Evolutionary conservation across 163 green algal genomes (phyloP), one percentile per base, ranked within the genome.

Genomic region (Coccomyxa subellipsoidea): DNA sequence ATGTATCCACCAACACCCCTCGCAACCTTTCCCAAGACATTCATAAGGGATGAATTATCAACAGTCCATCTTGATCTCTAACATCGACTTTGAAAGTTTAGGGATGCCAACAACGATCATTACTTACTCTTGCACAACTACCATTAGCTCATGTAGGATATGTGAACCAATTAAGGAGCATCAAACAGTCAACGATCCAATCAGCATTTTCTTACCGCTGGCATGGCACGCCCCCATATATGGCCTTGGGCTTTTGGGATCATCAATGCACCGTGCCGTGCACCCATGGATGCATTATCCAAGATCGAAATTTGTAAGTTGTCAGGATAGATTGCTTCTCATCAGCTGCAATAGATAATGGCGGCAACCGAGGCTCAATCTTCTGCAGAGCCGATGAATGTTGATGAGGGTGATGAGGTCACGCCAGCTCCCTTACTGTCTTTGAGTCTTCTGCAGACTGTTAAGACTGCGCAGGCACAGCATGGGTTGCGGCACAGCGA

Each of bases 401-500:
- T 39, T 27, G 75, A 37, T 66, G 25, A 25, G 37, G 75, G 37
- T 32, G 75, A 37, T 12, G 38, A 69, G 37, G 18, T 69, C 18
- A 9, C 75, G 37, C 38, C 38, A 31, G 37, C 75, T 38, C 39
- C 73, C 31, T 27, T 90, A 34, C 7, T 73, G 7, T 70, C 47
- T 6, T 34, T 92, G 21, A 27, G 69, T n/a, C 81, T 96, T 21
- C 76, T 96, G 12, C 73, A 84, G 6, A 86, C 84, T 12, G 88
- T 97, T n/a, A 87, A 89, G 37, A 81, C 84, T 34, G 92, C 92
- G 1, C 94, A 97, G 81, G 80, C 87, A 21, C 85, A 97, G 72
- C 94, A 98, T 75, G 95, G 95, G 0, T 84, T 98, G 0, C 93
- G 95, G 73, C 95, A 98, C 82, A 90, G 82, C 0, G 95, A 98